These are phyloP conservation scores for Termitomyces sp. DNA, from an alignment of 768 basidiomycete genomes.

Conservation along the genomic window DNA sequence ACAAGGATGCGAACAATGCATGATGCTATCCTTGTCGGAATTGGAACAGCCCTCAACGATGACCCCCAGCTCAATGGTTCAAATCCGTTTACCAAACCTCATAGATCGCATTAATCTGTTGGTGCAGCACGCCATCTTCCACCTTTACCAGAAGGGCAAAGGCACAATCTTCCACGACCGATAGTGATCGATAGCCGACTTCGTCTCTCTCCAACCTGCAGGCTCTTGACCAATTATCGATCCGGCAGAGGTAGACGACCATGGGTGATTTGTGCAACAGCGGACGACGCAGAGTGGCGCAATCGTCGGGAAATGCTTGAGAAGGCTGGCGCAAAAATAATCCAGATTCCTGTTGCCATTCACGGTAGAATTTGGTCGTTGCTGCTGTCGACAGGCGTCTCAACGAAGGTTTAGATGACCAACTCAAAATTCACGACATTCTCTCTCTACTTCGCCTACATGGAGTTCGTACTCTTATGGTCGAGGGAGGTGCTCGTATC, in stretches of 20 bases:
- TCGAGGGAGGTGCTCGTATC: constrained; percentile 88
- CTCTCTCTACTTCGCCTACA: constrained; percentile 46
- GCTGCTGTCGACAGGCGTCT: neutral
- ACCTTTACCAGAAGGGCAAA: constrained; percentile 25
- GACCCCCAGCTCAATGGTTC: constrained; percentile 91
- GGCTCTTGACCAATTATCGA: constrained; percentile 62
- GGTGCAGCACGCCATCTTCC: constrained; percentile 54
- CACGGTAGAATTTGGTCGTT: constrained; percentile 24
- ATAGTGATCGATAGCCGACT: constrained; percentile 78
- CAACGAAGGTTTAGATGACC: neutral
- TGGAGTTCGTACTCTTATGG: constrained; percentile 80
- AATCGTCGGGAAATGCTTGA: constrained; percentile 41
- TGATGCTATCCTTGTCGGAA: constrained; percentile 87
- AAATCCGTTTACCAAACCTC: constrained; percentile 15
- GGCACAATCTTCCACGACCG: constrained; percentile 63
- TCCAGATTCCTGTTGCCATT: constrained; percentile 38
- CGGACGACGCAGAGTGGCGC: constrained; percentile 22
- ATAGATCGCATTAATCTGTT: neutral
- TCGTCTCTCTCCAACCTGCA: constrained; percentile 60
- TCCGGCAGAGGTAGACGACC: constrained; percentile 59
- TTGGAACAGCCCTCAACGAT: constrained; percentile 87
- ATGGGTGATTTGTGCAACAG: constrained; percentile 58
- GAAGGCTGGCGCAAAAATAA: constrained; percentile 59
- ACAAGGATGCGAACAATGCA: constrained; percentile 87
- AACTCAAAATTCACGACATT: constrained; percentile 40